Conservation (phyloP, 495 filamentous ascomycete species). For the Geopyxis carbonaria region DNA sequence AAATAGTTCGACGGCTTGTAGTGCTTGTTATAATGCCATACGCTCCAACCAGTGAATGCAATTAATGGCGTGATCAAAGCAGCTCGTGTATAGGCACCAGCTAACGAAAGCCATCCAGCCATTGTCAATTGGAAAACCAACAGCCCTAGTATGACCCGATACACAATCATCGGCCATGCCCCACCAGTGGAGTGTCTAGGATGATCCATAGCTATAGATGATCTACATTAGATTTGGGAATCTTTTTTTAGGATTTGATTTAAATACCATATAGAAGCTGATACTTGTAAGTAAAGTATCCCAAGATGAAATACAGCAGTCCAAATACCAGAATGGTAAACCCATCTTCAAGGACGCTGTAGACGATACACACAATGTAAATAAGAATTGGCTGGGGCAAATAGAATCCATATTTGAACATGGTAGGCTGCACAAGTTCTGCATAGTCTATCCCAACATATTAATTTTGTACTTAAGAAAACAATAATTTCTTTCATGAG, state of each 20-base stretch:
- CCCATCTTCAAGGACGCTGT: conserved; percentile 71
- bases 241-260: conserved; percentile 20
- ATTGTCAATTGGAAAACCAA: conserved; percentile 80
- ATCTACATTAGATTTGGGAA: background rate
- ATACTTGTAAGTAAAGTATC: conserved; percentile 93
- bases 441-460: conserved; percentile 44
- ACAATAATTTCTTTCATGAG: background rate
- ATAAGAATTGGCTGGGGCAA: conserved; percentile 82
- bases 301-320: conserved; percentile 70
- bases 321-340: conserved; percentile 71
- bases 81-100: conserved; percentile 49
- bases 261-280: conserved; percentile 90
- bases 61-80: conserved; percentile 60
- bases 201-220: conserved; percentile 64
- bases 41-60: conserved; percentile 66
- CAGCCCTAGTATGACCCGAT: conserved; percentile 66
- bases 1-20: conserved; percentile 80
- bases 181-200: conserved; percentile 84
- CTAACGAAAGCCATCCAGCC: conserved; percentile 70
- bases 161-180: conserved; percentile 91
- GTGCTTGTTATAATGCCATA: conserved; percentile 50
- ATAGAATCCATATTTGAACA: conserved; percentile 92
- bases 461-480: background rate
- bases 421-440: conserved; percentile 60
- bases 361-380: conserved; percentile 86